A percentile compares a stretch with the other conserved stretches of the same genome.
Conservation (phyloP, 352 stramenopile species). For the Globisporangium iwayamae region DNA sequence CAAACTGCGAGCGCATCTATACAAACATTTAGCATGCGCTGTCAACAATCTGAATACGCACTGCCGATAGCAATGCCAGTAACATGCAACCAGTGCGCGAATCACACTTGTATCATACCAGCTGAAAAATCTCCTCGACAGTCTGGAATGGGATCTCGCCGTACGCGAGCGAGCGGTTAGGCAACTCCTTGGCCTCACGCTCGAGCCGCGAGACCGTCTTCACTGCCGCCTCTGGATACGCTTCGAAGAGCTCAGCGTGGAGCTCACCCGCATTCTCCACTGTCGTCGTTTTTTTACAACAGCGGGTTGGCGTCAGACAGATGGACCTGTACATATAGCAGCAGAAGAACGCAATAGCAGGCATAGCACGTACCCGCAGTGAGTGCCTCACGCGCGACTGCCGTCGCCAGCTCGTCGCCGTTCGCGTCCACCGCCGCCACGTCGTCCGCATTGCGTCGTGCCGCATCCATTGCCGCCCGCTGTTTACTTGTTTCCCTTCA, state of each 20-base stretch:
- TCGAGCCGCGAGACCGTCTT: constrained; percentile 63
- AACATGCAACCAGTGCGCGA: not conserved
- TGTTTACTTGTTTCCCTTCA: not conserved
- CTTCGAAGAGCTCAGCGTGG: constrained; percentile 48
- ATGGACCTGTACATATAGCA: too few relatives aligned
- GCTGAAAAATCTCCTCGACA: constrained; percentile 50
- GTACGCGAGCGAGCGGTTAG: constrained; percentile 62
- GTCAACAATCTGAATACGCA: too few relatives aligned
- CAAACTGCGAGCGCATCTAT: constrained; percentile 59
- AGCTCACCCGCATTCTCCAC: constrained; percentile 38
- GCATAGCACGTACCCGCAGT: constrained; percentile 17
- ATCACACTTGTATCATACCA: constrained; percentile 22
- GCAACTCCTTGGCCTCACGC: constrained; percentile 60
- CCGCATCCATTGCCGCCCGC: not conserved
- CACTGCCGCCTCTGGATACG: constrained; percentile 38
- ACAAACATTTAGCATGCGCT: too few relatives aligned
- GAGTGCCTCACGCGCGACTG: constrained; percentile 25
- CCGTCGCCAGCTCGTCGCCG: constrained; percentile 15
- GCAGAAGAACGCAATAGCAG: not conserved
- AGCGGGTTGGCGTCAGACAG: not conserved
- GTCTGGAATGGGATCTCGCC: constrained; percentile 62
- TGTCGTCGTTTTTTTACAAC: constrained; percentile 11
- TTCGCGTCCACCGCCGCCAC: constrained; percentile 9
- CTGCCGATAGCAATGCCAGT: too few relatives aligned
- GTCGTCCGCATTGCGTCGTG: not conserved